Percentiles rank a stretch among this genome's conserved stretches.
phyloP scores from a whole-genome alignment of 192 early-diverging fungal species.

The Oehlia diaphana region DNA sequence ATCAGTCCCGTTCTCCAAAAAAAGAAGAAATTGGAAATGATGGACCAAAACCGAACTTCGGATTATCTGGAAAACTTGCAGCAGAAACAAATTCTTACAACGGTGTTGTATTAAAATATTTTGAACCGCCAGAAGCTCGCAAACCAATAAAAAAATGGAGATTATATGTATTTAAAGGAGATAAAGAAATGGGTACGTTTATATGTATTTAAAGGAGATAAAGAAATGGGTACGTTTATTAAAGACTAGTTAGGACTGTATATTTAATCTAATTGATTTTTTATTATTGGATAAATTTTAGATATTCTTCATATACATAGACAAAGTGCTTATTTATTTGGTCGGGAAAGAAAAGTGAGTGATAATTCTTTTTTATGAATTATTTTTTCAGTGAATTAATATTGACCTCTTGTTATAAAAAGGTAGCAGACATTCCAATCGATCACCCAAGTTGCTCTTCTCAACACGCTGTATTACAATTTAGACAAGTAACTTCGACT shows the following conservation, averaged over 20 bases:
- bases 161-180: slow-evolving; percentile 93
- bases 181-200: slow-evolving; percentile 73
- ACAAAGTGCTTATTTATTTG: slow-evolving; percentile 86
- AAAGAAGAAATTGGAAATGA: not conserved
- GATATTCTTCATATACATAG: slow-evolving; percentile 85
- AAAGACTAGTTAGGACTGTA: too few species aligned
- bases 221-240: slow-evolving; percentile 67
- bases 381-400: not conserved
- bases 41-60: slow-evolving; percentile 69
- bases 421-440: slow-evolving; percentile 87
- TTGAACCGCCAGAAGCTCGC: slow-evolving; percentile 88
- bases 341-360: slow-evolving; percentile 75
- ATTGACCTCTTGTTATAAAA: not conserved
- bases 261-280: slow-evolving; percentile 17
- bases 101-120: slow-evolving; percentile 88
- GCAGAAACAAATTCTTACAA: slow-evolving; percentile 85
- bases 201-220: slow-evolving; percentile 89
- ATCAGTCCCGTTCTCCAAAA: not conserved
- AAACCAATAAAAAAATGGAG: slow-evolving; percentile 76
- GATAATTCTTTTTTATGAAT: not conserved
- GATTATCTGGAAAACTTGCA: slow-evolving; percentile 81
- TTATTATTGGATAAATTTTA: slow-evolving; percentile 30
- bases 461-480: slow-evolving; percentile 94
- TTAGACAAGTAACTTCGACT: slow-evolving; percentile 61
- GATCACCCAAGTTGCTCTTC: slow-evolving; percentile 95